Conservation (phyloP, 306 rosid genomes). For the Canavalia gladiata region DNA sequence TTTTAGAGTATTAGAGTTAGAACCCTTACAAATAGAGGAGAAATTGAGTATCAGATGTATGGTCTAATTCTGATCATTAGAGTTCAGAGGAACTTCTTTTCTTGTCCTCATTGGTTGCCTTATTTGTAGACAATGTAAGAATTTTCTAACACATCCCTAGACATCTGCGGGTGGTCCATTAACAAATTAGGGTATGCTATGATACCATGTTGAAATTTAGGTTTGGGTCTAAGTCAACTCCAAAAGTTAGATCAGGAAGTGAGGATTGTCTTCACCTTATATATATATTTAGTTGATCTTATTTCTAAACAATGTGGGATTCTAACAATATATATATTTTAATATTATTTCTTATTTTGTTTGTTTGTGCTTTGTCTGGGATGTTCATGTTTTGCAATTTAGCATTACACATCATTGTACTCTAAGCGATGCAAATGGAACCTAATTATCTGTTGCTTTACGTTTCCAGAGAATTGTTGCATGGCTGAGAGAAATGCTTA, state of each 20-base stretch:
- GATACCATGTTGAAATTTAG: too few species aligned
- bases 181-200: too few species aligned
- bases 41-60: constrained; percentile 23
- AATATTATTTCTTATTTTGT: not conserved
- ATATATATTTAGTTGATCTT: too few species aligned
- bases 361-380: constrained; percentile 27
- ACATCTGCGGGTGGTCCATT: too few species aligned
- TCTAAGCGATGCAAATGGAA: constrained; percentile 23
- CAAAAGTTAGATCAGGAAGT: too few species aligned
- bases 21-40: not conserved
- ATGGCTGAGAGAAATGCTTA: constrained; percentile 16
- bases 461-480: constrained; percentile 21
- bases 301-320: too few species aligned
- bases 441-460: constrained; percentile 17
- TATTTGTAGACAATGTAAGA: too few species aligned
- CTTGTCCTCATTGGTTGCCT: not conserved
- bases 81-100: not conserved
- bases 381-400: constrained; percentile 14
- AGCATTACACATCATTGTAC: not conserved
- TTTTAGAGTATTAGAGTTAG: not conserved
- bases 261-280: too few species aligned
- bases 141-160: too few species aligned
- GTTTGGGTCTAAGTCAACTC: too few species aligned
- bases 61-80: not conserved
- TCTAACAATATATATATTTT: not conserved